These are phyloP conservation scores for Omphalea diandra DNA, from an alignment of 441 rosid species.

Conservation along the genomic window DNA sequence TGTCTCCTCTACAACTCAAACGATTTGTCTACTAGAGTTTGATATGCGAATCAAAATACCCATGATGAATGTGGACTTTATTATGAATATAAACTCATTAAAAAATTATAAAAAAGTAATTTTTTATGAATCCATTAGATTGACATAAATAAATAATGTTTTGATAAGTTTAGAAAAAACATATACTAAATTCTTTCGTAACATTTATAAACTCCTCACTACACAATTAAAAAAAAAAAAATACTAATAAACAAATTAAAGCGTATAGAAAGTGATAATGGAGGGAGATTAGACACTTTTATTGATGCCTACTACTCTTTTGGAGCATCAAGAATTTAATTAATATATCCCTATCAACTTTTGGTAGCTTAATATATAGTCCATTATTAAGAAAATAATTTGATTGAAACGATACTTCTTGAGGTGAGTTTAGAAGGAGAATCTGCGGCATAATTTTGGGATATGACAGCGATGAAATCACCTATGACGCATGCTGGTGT, in stretches of 20 bases:
- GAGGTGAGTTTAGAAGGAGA: neutral
- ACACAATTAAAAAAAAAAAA: too few species aligned
- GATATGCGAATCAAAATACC: too few species aligned
- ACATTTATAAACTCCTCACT: too few species aligned
- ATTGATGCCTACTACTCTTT: neutral
- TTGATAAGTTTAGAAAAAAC: too few species aligned
- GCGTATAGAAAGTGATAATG: neutral
- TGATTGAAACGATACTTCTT: too few species aligned
- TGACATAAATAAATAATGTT: too few species aligned
- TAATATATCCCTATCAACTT: neutral
- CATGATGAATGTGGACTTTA: too few species aligned
- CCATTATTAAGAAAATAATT: neutral
- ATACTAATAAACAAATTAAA: neutral
- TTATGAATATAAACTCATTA: too few species aligned
- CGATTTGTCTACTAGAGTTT: neutral
- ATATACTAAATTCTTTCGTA: too few species aligned
- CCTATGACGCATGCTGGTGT: neutral
- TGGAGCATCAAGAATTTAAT: too few species aligned
- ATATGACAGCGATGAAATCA: neutral
- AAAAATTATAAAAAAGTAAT: too few species aligned
- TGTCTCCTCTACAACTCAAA: neutral
- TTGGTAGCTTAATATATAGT: neutral
- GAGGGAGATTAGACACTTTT: neutral
- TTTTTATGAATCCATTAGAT: too few species aligned
- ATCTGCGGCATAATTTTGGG: slow-evolving; percentile 14